phyloP scores from a whole-genome alignment of 2,329 filamentous ascomycete species.

The Phaeomoniella chlamydospora region DNA sequence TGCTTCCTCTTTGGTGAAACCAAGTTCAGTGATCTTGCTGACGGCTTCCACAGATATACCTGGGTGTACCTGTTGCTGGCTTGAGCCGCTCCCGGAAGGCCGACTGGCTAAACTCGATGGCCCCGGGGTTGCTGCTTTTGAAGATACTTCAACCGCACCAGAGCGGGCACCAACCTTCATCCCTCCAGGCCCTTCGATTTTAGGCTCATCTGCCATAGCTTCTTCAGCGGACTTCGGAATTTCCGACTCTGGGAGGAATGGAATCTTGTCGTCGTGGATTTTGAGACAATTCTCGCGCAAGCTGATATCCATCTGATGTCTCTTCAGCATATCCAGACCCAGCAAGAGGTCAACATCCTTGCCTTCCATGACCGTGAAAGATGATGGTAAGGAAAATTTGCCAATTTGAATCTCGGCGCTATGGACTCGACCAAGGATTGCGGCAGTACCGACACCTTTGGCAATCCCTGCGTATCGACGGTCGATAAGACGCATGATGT shows the following conservation, averaged over 20 bases:
- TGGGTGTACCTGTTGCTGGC: constrained; percentile 12
- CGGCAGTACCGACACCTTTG: constrained; percentile 83
- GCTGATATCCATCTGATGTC: constrained; percentile 87
- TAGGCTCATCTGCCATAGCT: constrained; percentile 64
- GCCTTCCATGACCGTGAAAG: constrained; percentile 98
- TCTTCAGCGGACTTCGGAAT: constrained; percentile 72
- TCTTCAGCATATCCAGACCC: constrained; percentile 91
- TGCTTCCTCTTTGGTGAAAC: constrained; percentile 62
- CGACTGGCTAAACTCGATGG: neutral
- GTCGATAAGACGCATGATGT: constrained; percentile 93
- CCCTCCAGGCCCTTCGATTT: constrained; percentile 72
- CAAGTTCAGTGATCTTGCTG: constrained; percentile 61
- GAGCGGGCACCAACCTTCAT: constrained; percentile 74
- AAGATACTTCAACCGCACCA: constrained; percentile 40
- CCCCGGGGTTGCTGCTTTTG: constrained; percentile 1
- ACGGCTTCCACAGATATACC: constrained; percentile 49
- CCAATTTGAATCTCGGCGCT: constrained; percentile 92
- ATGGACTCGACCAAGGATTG: constrained; percentile 88
- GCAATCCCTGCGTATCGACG: constrained; percentile 84
- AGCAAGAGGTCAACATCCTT: constrained; percentile 89
- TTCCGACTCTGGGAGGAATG: constrained; percentile 82
- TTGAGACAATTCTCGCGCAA: constrained; percentile 70
- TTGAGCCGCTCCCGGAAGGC: neutral
- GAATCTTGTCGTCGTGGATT: constrained; percentile 76
- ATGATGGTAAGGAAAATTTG: constrained; percentile 72